Conservation (phyloP, 257 asterid genomes). For the Nicotiana undulata region DNA sequence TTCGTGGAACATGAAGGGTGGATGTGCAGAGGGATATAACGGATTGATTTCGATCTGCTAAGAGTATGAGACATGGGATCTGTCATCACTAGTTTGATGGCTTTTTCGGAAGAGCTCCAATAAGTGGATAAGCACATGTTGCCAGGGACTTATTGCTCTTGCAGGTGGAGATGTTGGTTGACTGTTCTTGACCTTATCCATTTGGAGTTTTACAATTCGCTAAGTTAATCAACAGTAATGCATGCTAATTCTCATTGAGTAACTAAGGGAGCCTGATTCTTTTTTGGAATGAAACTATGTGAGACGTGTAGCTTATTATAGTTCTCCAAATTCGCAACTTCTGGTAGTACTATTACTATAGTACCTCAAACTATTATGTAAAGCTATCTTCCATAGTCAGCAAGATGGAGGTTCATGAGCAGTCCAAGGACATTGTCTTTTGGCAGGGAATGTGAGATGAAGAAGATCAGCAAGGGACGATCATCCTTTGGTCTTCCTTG, state of each 20-base stretch:
- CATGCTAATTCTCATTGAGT: not conserved
- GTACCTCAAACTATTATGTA: not conserved
- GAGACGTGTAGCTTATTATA: not conserved
- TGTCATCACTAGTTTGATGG: not conserved
- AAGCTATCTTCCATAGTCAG: not conserved
- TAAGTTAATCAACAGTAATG: not conserved
- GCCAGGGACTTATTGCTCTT: not conserved
- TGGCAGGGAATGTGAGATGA: not conserved
- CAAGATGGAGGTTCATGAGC: not conserved
- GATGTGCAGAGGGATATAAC: not conserved
- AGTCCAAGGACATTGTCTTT: not conserved
- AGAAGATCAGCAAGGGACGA: not conserved
- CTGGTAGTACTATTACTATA: not conserved
- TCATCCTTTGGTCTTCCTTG: not conserved
- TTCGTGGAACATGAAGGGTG: not conserved
- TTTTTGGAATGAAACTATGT: not conserved
- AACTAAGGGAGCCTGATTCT: not conserved
- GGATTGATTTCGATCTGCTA: not conserved
- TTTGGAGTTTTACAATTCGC: not conserved
- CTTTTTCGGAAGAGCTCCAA: not conserved
- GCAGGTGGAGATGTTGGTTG: not conserved
- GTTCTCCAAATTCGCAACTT: not conserved
- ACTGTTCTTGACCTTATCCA: not conserved
- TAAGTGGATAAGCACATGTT: not conserved
- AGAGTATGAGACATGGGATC: not conserved